Base-by-base conservation (phyloP, 768 basidiomycete species). In the Boletus tomentosulus region DNA sequence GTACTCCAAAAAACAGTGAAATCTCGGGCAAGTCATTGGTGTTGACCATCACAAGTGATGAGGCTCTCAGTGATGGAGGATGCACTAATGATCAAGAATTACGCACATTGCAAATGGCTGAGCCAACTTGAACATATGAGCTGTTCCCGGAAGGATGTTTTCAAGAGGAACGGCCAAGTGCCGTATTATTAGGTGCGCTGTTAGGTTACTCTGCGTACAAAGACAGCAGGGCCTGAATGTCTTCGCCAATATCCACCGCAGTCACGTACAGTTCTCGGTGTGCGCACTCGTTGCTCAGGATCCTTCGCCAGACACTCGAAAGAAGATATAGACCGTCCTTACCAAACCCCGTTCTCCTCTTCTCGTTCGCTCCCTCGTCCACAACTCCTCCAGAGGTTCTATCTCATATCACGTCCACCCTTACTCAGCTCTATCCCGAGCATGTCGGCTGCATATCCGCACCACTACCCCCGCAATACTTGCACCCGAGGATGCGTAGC, bases 391-490 rank as follows among this genome's bases (percentile, higher is more conserved):
- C 61, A 42, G 58, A 58, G 6, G 38, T 56, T 25, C 53, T 83
- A 19, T 74, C 77, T 15, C 58, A 61, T 3, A 68, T 77, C 13
- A 76, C 76, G 34, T 62, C 70, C 4, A 58, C 62, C 8, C 63
- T 85, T 7, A 75, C 71, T 3, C 65, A 69, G 4, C 72, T 79
- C 55, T 72, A 73, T 15, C 57, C 65, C 55, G 52, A 71, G 6
- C 74, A 79, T 25, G 64, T 86, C 16, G 88, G 88, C 3, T 89
- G 87, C 61, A 76, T 89, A 42, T 79, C 83, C 11, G 78, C 80
- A 1, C 77, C 80, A 1, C 58, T 80, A 13, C 71, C 73, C n/a
- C 60, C 58, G 25, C 60, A 48, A 13, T 46, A 39, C 47, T 3
- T 54, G 3, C 56, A 54, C 38, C 42, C 16, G 4, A 49, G 46